phyloP scores from a whole-genome alignment of 164 flowering plant species.

The Sextonia rubra region DNA sequence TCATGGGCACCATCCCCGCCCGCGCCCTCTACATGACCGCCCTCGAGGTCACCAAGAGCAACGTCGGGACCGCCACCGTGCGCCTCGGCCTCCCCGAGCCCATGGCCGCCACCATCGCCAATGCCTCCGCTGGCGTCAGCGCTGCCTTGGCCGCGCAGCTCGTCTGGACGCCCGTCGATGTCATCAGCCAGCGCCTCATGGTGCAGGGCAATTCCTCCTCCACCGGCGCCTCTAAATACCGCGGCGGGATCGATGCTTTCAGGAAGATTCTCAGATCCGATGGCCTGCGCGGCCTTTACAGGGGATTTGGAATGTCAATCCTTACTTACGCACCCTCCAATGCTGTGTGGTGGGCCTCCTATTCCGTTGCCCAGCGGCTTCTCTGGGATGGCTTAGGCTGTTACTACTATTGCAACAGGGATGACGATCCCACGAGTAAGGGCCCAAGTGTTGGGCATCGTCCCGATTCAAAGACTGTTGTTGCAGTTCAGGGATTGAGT shows the following conservation, averaged over 20 bases:
- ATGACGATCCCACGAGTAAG: conserved; percentile 5
- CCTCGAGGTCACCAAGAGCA: conserved; percentile 75
- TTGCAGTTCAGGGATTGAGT: conserved; percentile 74
- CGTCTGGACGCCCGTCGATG: conserved; percentile 88
- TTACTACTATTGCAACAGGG: conserved; percentile 30
- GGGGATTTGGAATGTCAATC: conserved; percentile 84
- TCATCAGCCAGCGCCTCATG: conserved; percentile 82
- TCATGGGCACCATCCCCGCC: conserved; percentile 82
- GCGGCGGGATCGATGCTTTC: conserved; percentile 69
- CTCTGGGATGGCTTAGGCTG: conserved; percentile 50
- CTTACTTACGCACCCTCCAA: conserved; percentile 84
- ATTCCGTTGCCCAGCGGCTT: conserved; percentile 55
- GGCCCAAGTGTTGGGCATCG: conserved; percentile 10
- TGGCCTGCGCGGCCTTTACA: conserved; percentile 64
- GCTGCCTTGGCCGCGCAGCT: conserved; percentile 84
- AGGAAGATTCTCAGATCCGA: conserved; percentile 47
- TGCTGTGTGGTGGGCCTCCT: conserved; percentile 95
- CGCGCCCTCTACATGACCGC: conserved; percentile 80
- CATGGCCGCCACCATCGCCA: conserved; percentile 59
- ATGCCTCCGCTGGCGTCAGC: conserved; percentile 69
- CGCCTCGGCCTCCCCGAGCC: conserved; percentile 59
- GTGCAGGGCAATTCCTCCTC: conserved; percentile 44
- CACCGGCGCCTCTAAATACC: conserved; percentile 24
- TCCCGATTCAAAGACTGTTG: conserved; percentile 44
- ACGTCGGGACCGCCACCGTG: conserved; percentile 45